Conservation (phyloP, 257 asterid species). For the Orobanche coerulescens region DNA sequence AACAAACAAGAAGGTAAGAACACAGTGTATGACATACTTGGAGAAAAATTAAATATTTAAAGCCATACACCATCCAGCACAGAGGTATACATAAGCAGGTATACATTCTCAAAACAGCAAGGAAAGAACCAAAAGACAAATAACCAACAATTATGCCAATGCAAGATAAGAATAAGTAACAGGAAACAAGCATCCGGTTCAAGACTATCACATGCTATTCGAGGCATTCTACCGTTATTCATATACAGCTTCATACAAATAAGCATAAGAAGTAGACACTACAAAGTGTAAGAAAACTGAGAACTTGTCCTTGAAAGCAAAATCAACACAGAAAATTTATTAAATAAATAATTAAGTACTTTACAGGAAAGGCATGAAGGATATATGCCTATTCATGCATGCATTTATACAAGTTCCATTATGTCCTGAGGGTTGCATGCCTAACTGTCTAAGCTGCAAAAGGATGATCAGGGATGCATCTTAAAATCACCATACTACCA, state of each 20-base stretch:
- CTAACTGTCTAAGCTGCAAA: not conserved
- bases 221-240: not conserved
- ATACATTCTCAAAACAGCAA: not conserved
- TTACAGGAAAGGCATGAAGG: not conserved
- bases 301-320: not conserved
- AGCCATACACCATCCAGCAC: conserved; percentile 11
- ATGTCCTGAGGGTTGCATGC: not conserved
- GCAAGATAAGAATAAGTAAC: not conserved
- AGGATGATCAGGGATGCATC: not conserved
- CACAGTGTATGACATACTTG: not conserved
- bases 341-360: too few relatives aligned
- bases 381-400: not conserved
- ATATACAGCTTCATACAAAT: not conserved
- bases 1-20: conserved; percentile 23
- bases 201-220: not conserved
- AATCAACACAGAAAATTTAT: too few relatives aligned
- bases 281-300: not conserved
- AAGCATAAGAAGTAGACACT: not conserved
- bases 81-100: not conserved
- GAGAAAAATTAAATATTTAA: not conserved
- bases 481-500: not conserved
- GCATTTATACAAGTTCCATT: not conserved
- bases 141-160: not conserved
- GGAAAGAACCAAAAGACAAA: conserved; percentile 14
- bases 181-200: not conserved